Conservation (phyloP, 83 land plant genomes). For the Larix sibirica region DNA sequence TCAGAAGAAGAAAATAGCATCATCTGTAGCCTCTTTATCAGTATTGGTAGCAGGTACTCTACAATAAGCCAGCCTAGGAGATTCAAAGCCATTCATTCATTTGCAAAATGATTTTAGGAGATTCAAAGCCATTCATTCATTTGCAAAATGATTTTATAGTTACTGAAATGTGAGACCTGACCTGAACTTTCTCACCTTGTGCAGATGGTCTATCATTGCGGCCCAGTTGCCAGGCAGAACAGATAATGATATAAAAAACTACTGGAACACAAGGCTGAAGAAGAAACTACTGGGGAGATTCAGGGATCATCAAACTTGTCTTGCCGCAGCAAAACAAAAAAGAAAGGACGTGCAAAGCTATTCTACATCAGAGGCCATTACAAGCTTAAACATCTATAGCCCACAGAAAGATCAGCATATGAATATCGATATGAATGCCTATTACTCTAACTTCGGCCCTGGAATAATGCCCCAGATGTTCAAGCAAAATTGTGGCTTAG, state of each 20-base stretch:
- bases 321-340: background rate
- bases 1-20: conserved; percentile 61
- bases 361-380: background rate
- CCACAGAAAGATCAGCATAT: background rate
- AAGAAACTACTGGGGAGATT: background rate
- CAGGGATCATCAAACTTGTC: background rate
- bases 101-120: background rate
- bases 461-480: background rate
- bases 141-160: background rate
- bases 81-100: background rate
- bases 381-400: background rate
- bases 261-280: conserved; percentile 13
- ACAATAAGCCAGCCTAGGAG: background rate
- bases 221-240: conserved; percentile 15
- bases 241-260: conserved; percentile 13
- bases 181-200: background rate
- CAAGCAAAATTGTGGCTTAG: background rate
- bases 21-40: conserved; percentile 52
- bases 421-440: background rate
- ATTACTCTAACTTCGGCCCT: background rate
- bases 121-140: background rate
- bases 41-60: conserved; percentile 59
- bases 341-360: background rate
- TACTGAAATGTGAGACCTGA: background rate
- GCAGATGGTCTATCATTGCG: conserved; percentile 15